Conservation (phyloP, 2,329 filamentous ascomycete genomes). For the Helminthosporium solani region DNA sequence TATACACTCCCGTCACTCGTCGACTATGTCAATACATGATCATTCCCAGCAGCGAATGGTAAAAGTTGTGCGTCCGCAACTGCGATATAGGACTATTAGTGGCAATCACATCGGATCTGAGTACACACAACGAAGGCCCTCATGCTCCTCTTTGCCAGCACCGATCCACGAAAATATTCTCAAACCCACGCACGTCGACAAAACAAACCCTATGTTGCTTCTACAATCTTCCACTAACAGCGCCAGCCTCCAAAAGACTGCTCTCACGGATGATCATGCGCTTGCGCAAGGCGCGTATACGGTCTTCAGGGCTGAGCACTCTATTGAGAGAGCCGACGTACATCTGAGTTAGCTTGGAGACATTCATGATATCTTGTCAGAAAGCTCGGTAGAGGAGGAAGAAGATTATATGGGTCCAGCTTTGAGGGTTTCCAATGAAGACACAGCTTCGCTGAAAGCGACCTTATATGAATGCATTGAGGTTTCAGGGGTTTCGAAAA, state of each 20-base stretch:
- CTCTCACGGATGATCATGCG: slow-evolving; percentile 1
- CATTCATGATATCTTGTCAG: slow-evolving; percentile 6
- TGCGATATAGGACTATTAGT: too few relatives aligned
- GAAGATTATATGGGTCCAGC: neutral
- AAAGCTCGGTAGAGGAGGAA: neutral
- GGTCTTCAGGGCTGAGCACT: neutral
- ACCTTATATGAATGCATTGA: slow-evolving; percentile 7
- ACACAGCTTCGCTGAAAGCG: neutral
- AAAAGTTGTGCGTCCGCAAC: neutral
- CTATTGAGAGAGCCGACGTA: neutral
- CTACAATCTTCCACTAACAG: slow-evolving; percentile 1
- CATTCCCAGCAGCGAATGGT: neutral
- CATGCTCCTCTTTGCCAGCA: neutral
- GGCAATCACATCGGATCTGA: neutral
- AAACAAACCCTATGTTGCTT: neutral
- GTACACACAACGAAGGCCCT: neutral
- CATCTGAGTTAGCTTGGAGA: neutral
- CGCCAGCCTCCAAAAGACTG: slow-evolving; percentile 1
- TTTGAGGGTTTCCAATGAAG: neutral
- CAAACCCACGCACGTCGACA: neutral
- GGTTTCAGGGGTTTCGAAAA: slow-evolving; percentile 1
- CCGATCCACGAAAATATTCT: neutral
- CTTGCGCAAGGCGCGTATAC: slow-evolving; percentile 5
- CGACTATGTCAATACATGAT: neutral
- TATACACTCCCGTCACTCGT: neutral